Evolutionary conservation across 805 yeast genomes (phyloP).

Genomic region (Candida hungchunana): DNA sequence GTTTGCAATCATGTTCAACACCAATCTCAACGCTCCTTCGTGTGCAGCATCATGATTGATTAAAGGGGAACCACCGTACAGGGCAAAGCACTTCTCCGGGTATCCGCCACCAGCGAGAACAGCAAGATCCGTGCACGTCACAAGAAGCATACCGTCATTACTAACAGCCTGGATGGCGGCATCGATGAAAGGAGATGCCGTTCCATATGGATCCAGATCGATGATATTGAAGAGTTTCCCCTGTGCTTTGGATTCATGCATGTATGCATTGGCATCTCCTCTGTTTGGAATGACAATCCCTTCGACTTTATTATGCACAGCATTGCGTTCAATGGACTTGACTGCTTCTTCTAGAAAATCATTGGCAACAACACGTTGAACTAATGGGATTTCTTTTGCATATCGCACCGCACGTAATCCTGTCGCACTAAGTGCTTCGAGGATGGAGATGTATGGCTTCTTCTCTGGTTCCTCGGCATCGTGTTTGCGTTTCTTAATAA

Average conservation of each 20-base stretch:
- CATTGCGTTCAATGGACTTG: constrained; percentile 67
- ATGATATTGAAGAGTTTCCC: constrained; percentile 67
- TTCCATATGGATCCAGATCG: constrained; percentile 96
- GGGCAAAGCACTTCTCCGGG: constrained; percentile 94
- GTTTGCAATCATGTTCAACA: constrained; percentile 66
- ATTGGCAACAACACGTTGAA: constrained; percentile 76
- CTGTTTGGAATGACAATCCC: constrained; percentile 59
- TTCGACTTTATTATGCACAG: constrained; percentile 57
- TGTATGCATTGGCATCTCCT: constrained; percentile 88
- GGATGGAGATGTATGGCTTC: constrained; percentile 49
- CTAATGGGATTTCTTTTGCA: constrained; percentile 83
- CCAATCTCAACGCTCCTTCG: constrained; percentile 87
- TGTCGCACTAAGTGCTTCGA: constrained; percentile 93
- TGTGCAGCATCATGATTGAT: constrained; percentile 74
- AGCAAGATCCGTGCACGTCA: constrained; percentile 95
- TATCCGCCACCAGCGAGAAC: constrained; percentile 94
- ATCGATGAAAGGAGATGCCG: constrained; percentile 94
- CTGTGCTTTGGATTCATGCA: constrained; percentile 47
- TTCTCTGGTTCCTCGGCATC: constrained; percentile 24
- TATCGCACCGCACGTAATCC: constrained; percentile 93
- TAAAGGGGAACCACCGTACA: constrained; percentile 89
- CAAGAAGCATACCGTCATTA: constrained; percentile 80
- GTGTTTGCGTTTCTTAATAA: constrained; percentile 29
- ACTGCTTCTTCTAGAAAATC: constrained; percentile 88
- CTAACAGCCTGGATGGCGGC: constrained; percentile 81